Conservation (phyloP, 1,284 basidiomycete genomes). For the Melampsora americana region DNA sequence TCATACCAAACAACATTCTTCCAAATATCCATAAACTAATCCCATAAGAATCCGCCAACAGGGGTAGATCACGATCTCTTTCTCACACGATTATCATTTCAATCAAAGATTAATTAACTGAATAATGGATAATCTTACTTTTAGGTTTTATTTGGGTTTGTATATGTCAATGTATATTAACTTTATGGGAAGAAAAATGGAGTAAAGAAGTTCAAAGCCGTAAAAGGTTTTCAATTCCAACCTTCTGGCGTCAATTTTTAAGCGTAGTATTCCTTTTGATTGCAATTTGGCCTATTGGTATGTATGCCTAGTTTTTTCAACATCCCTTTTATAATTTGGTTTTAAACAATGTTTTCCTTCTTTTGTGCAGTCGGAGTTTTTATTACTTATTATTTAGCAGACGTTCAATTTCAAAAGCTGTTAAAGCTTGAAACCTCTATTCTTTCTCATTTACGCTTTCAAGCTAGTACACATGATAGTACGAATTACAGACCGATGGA, state of each 20-base stretch:
- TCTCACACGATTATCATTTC: not conserved
- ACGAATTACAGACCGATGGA: conserved; percentile 1
- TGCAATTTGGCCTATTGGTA: conserved; percentile 17
- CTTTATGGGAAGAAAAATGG: conserved; percentile 29
- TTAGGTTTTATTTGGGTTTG: conserved; percentile 39
- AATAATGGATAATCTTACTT: not conserved
- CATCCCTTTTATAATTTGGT: not conserved
- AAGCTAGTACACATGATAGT: conserved; percentile 3
- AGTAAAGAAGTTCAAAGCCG: not conserved
- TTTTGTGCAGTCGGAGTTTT: conserved; percentile 11
- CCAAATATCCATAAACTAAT: no score
- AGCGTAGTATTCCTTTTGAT: not conserved
- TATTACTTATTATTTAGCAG: conserved; percentile 13
- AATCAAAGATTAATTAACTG: no score
- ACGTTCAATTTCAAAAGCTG: conserved; percentile 18
- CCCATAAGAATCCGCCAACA: not conserved
- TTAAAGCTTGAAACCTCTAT: not conserved
- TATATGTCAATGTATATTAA: conserved; percentile 32
- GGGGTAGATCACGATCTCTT: conserved; percentile 6
- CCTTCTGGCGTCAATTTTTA: not conserved
- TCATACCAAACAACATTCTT: not conserved
- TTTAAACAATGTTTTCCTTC: not conserved
- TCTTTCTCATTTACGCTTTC: not conserved
- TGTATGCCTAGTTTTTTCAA: not conserved
- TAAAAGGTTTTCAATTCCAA: not conserved